Evolutionary conservation across 345 rosid species (phyloP), one percentile per base, ranked within the genome.

Genomic region (Ceriops decandra): DNA sequence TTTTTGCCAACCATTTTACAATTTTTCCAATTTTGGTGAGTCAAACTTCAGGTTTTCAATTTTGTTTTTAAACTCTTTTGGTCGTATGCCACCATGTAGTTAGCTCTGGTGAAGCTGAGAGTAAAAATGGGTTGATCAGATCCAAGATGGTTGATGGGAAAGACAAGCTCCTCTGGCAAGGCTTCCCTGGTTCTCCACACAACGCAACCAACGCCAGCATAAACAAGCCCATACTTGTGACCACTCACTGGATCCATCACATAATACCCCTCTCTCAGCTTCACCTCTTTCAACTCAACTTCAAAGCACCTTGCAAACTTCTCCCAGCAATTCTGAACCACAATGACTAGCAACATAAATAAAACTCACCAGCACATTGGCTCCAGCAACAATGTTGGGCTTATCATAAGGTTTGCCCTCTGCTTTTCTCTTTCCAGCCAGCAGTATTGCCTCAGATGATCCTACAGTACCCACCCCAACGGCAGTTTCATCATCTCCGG

Each of bases 141-240:
- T 22, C 73, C 67, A 35, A 69, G 73, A 52, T 69, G 62, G 52
- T 69, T 69, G 30, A 61, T 69, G 52, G 52, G 73, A 53, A 62
- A 72, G 22, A 72, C 35, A 15, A 72, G 76, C 36, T 72, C 70
- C 21, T 72, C 76, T 1, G 76, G 76, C 65, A 72, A 65, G 66
- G 66, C 66, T 3, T 72, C 76, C 60, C 66, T 60, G 7, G 19
- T 58, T 52, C 76, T 65, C 76, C 76, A 66, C 2, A 72, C 53
- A 33, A 52, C 70, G 70, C 76, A 72, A 22, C 75, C 75, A 5
- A 72, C 69, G 16, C 74, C 74, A n/a, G 74, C 74, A 57, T 63
- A 64, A 51, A 72, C 75, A 1, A 62, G 61, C 32, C 67, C 67
- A 38, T 58, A 68, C 71, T 68, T 68, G 35, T 68, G 71, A 10